Evolutionary conservation across 225 moss, liverwort and hornwort species (phyloP), one percentile per base, ranked within the genome.

Genomic region (Rhytidiadelphus loreus): DNA sequence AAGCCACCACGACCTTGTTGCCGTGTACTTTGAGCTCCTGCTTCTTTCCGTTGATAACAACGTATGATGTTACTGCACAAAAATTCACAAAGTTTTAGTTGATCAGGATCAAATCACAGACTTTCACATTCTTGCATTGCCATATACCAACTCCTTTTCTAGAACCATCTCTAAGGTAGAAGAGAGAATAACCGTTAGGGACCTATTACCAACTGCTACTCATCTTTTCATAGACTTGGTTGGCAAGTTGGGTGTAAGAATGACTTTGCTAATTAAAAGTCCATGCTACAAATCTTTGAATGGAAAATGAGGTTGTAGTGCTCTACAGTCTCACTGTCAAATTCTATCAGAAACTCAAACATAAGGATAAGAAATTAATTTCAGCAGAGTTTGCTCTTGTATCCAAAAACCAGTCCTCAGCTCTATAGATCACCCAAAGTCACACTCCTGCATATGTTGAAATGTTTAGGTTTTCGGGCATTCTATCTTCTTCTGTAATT

Each of bases 21-120:
- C 90, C 92, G 9, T 88, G 80, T 53, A 88, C 75, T 88, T 92
- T 90, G 61, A 92, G 90, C 86, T 90, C 84, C 9, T 75, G 62
- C 85, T 92, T 89, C 81, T 43, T 87, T 80, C 82, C 92, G 61
- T 91, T 85, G 83, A 91, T 85, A 41, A 89, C 89, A 60, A 41
- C 70, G 29, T 92, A 92, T 7, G 91, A 83, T 8, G 91, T 91
- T 12, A 89, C 92, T 92, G 91, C 89, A 91, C 48, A 50, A 48
- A 85, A 75, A 50, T 18, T 17, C 16, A 35, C 13, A 28, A 60
- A 35, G 64, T 37, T 81, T 58, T 22, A 23, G 43, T 59, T 66
- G 35, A 85, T 65, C 59, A 81, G 66, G 8, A 33, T 44, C 43
- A 39, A 30, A 57, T 79, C 37, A 85, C 35, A 62, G 46, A 29